Evolutionary conservation across 352 stramenopile genomes (phyloP), one percentile per base, ranked within the genome.

Genomic region (Phytophthora hibernalis): DNA sequence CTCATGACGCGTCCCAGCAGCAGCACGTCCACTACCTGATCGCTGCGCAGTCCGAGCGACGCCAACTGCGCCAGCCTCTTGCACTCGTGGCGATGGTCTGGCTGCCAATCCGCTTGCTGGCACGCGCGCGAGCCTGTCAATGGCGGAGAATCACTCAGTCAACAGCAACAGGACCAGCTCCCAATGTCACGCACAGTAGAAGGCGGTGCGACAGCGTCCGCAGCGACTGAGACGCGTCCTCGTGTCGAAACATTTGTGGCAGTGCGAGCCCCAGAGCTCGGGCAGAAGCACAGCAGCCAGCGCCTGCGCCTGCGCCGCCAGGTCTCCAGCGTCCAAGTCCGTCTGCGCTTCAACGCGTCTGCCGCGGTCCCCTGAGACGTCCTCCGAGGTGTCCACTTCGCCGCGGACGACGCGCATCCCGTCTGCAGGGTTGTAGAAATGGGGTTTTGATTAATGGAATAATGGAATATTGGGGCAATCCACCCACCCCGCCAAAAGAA

Each of bases 71-170:
- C 61, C 38, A 94, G 65, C 1, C 24, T 54, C 38, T 72, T 67
- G 61, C 86, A 94, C 60, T 94, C 86, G n/a, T 74, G 65, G 11
- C 73, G 63, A 70, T 94, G 86, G 53, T 92, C 71, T 0, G 62
- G 59, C 28, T 74, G 70, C 86, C 86, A 94, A 59, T 94, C 83
- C 16, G 59, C 57, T 51, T 82, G 68, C 48, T 94, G 86, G 54
- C 86, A 94, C 5, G 21, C 28, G 24, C 77, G 82, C 11, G 85
- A 92, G 43, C 84, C 84, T 93, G 15, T 12, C 13, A 52, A 22
- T 15, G 52, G 37, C 33, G 33, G n/a, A n/a, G n/a, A n/a, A 13
- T 30, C 33, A 24, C 10, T 18, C 5, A 10, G 9, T n/a, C n/a
- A 51, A 31, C 6, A 57, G 26, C 11, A 66, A 20, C 28, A 38